Evolutionary conservation across 768 basidiomycete species (phyloP).

Genomic region (Udeniomyces megalosporus): DNA sequence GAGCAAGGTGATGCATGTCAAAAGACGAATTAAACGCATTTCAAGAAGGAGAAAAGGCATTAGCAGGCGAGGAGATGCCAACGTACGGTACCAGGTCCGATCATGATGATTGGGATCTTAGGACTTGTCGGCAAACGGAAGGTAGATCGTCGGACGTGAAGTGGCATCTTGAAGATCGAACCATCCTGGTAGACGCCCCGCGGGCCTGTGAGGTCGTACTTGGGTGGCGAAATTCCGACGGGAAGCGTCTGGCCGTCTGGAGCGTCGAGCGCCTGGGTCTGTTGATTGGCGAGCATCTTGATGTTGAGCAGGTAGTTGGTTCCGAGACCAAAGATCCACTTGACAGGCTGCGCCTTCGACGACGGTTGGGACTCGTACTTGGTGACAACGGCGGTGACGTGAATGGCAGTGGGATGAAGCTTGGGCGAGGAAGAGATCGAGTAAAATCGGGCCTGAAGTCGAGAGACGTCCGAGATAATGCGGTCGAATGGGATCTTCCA

Average conservation of each 20-base stretch:
- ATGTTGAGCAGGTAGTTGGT: conserved; percentile 93
- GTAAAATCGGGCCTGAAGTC: conserved; percentile 92
- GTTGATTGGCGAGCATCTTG: conserved; percentile 50
- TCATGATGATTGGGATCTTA: conserved; percentile 96
- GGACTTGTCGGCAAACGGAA: conserved; percentile 96
- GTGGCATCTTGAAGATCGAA: conserved; percentile 59
- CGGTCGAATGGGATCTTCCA: conserved; percentile 95
- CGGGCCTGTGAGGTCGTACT: conserved; percentile 79
- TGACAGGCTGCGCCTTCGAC: conserved; percentile 25
- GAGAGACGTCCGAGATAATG: conserved; percentile 79
- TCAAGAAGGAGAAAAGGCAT: not conserved
- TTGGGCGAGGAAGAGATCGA: conserved; percentile 98
- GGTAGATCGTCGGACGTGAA: conserved; percentile 89
- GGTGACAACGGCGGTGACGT: conserved; percentile 88
- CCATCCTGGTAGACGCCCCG: conserved; percentile 63
- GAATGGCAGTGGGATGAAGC: conserved; percentile 69
- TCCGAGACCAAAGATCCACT: conserved; percentile 74
- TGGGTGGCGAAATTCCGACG: conserved; percentile 38
- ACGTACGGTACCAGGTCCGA: conserved; percentile 93
- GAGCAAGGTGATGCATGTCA: not conserved
- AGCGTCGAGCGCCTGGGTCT: conserved; percentile 33
- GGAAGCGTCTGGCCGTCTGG: conserved; percentile 23
- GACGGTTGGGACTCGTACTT: conserved; percentile 58
- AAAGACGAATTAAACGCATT: not conserved
- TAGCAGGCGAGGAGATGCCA: conserved; percentile 6